phyloP scores from a whole-genome alignment of 768 basidiomycete genomes.

The Pluteus cervinus region DNA sequence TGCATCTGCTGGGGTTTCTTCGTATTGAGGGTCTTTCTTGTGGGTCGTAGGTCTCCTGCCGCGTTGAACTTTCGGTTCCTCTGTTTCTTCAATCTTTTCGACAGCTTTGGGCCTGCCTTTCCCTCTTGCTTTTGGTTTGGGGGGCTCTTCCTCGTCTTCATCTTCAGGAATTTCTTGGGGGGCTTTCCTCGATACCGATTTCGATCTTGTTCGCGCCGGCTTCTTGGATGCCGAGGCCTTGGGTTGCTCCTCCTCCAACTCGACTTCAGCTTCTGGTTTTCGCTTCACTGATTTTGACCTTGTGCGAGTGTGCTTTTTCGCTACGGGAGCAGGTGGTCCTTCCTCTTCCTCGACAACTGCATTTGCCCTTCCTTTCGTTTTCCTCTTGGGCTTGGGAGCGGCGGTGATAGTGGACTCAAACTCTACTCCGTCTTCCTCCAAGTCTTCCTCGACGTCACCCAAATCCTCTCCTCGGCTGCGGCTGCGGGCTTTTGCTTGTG shows the following conservation, averaged over 20 bases:
- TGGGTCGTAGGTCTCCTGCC: not conserved
- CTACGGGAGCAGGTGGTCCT: constrained; percentile 5
- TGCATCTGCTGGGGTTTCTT: not conserved
- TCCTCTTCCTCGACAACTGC: constrained; percentile 15
- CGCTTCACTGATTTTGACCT: constrained; percentile 7
- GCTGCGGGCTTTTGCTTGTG: not conserved
- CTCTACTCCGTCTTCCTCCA: constrained; percentile 7
- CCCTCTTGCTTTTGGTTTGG: not conserved
- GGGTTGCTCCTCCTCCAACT: constrained; percentile 1
- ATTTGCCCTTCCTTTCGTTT: constrained; percentile 6
- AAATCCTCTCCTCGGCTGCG: constrained; percentile 1
- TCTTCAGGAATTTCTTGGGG: not conserved
- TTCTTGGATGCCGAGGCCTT: not conserved
- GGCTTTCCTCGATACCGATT: constrained; percentile 8
- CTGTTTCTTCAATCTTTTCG: not conserved
- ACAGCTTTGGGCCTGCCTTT: too few species aligned
- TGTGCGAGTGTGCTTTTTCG: constrained; percentile 8
- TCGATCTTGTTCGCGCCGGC: constrained; percentile 6
- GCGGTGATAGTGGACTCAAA: constrained; percentile 1
- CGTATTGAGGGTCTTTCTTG: not conserved
- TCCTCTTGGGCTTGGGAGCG: constrained; percentile 1
- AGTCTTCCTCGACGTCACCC: constrained; percentile 3
- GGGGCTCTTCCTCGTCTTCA: not conserved
- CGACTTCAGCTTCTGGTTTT: constrained; percentile 2
- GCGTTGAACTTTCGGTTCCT: not conserved